Percentiles rank a stretch among this genome's conserved stretches.
phyloP scores from a whole-genome alignment of 305 asterid genomes.

The Solanum hybrid region DNA sequence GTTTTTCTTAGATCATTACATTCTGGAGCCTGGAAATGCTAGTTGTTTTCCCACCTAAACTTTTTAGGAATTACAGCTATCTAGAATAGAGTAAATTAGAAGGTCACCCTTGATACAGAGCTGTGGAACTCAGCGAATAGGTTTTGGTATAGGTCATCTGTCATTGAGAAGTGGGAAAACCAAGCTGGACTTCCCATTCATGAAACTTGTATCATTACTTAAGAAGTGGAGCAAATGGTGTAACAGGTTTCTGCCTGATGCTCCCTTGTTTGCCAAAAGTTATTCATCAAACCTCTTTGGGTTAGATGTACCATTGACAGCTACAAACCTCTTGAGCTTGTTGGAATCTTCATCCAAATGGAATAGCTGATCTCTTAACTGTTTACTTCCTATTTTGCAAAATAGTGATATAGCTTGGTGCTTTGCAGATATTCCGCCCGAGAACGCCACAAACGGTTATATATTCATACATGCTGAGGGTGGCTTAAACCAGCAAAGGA shows the following conservation, averaged over 20 bases:
- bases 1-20: neutral
- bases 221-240: neutral
- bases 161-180: neutral
- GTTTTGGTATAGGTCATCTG: neutral
- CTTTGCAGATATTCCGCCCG: slow-evolving; percentile 68
- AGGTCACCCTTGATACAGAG: neutral
- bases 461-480: slow-evolving; percentile 98
- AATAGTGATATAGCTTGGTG: slow-evolving; percentile 6
- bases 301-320: neutral
- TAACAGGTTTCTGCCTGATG: neutral
- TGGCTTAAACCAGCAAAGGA: slow-evolving; percentile 96
- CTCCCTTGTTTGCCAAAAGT: neutral
- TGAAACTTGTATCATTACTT: neutral
- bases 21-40: neutral
- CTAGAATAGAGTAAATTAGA: neutral
- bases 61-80: neutral
- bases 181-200: neutral
- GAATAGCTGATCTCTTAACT: neutral
- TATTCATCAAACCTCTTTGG: neutral
- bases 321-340: neutral
- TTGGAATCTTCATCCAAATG: neutral
- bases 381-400: neutral
- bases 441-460: slow-evolving; percentile 75
- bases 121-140: neutral
- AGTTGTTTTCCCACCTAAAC: neutral